Percentiles rank a stretch among this genome's conserved stretches.
These are phyloP conservation scores for Helichrysum umbraculigerum DNA, from an alignment of 129 eudicot species.

Conservation along the genomic window DNA sequence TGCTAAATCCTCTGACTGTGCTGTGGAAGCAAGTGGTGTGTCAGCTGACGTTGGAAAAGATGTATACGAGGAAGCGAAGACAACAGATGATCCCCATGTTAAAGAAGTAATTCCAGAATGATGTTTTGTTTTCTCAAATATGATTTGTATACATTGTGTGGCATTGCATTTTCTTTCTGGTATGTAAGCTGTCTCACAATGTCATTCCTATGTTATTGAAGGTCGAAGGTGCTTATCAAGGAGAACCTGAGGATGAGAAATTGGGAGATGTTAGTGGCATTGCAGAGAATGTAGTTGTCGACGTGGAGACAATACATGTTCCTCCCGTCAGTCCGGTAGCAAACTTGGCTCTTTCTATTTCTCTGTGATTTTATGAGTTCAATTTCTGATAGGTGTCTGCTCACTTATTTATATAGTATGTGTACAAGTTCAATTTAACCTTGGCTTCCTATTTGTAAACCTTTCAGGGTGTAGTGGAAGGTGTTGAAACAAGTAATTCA, in stretches of 20 bases:
- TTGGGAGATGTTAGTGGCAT: constrained; percentile 14
- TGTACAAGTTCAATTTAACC: background rate
- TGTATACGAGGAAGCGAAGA: background rate
- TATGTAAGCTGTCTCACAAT: background rate
- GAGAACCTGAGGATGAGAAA: constrained; percentile 15
- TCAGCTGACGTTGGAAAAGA: background rate
- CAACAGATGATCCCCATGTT: background rate
- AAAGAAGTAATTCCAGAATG: background rate
- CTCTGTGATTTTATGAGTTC: background rate
- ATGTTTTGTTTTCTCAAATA: background rate
- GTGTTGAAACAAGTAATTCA: constrained; percentile 8
- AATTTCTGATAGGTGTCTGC: background rate
- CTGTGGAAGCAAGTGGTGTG: background rate
- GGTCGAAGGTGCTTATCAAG: constrained; percentile 15
- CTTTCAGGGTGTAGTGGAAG: constrained; percentile 13
- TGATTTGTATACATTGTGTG: background rate
- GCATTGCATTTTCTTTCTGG: background rate
- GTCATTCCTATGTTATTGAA: background rate
- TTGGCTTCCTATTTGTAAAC: background rate
- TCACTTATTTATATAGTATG: background rate
- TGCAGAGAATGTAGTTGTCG: constrained; percentile 8
- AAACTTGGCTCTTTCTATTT: background rate
- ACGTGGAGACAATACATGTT: background rate
- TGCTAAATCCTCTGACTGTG: background rate
- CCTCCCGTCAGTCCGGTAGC: background rate